Evolutionary conservation across 192 early-diverging fungal genomes (phyloP).

Genomic region (Backusella westeae): DNA sequence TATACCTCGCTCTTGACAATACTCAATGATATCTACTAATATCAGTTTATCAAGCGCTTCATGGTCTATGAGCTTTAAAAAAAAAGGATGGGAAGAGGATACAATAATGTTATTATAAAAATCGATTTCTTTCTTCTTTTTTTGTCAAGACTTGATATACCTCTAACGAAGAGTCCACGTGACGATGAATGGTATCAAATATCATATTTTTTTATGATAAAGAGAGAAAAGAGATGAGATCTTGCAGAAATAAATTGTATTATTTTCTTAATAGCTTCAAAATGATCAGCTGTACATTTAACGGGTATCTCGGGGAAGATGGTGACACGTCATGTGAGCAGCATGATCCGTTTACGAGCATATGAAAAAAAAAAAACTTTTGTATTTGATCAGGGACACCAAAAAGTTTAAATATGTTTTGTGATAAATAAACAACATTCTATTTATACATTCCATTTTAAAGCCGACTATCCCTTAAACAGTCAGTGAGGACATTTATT

Average conservation of each 20-base stretch:
- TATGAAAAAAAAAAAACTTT: not conserved
- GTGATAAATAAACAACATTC: not conserved
- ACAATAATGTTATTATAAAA: not conserved
- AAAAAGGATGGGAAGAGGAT: not conserved
- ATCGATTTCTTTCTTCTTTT: not conserved
- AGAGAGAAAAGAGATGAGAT: not conserved
- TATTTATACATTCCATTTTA: conserved; percentile 3
- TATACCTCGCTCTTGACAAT: conserved; percentile 69
- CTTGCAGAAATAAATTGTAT: not conserved
- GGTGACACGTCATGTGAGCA: not conserved
- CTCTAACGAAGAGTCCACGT: conserved; percentile 57
- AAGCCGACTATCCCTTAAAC: not conserved
- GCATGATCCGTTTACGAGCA: not conserved
- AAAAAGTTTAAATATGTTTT: not conserved
- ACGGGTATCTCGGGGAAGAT: not conserved
- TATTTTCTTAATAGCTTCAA: not conserved
- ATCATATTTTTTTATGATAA: conserved; percentile 11
- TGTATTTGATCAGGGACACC: not conserved
- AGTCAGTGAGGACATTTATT: not conserved
- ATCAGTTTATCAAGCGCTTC: conserved; percentile 58
- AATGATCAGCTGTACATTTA: not conserved
- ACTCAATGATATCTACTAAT: conserved; percentile 66
- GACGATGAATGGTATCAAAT: conserved; percentile 53
- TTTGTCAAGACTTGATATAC: not conserved
- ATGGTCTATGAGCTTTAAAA: conserved; percentile 25